phyloP scores from a whole-genome alignment of 108 stramenopile species.

The Nitzschia inconspicua region DNA sequence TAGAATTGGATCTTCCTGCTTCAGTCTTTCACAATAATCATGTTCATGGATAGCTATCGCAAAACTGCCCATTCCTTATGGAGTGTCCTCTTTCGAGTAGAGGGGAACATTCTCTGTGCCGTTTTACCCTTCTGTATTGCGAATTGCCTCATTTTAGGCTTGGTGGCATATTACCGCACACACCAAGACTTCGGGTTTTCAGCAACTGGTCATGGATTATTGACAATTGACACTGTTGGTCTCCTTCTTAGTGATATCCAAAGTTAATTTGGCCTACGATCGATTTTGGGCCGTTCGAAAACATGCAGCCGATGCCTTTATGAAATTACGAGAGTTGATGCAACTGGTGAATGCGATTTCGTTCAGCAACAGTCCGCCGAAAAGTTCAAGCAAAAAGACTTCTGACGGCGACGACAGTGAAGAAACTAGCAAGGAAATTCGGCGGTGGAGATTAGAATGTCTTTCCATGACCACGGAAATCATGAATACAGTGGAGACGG shows the following conservation, averaged over 20 bases:
- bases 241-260: slow-evolving; percentile 49
- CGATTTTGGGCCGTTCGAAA: slow-evolving; percentile 40
- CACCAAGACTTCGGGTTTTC: slow-evolving; percentile 23
- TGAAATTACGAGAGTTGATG: slow-evolving; percentile 37
- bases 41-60: background rate
- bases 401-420: background rate
- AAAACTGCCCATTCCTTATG: slow-evolving; percentile 1
- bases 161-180: slow-evolving; percentile 14
- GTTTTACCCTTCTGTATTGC: slow-evolving; percentile 51
- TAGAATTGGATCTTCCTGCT: too few species aligned
- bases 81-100: slow-evolving; percentile 5
- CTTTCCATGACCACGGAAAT: background rate
- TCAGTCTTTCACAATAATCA: too few species aligned
- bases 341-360: slow-evolving; percentile 37
- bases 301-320: slow-evolving; percentile 22
- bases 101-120: slow-evolving; percentile 6
- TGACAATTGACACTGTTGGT: slow-evolving; percentile 49
- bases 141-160: slow-evolving; percentile 28
- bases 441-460: slow-evolving; percentile 3
- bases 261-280: slow-evolving; percentile 51
- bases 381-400: background rate
- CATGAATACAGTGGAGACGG: background rate
- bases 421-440: slow-evolving; percentile 1
- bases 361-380: background rate
- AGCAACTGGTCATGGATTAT: slow-evolving; percentile 40